phyloP scores from a whole-genome alignment of 257 asterid genomes.

The Gentiana macrophylla region DNA sequence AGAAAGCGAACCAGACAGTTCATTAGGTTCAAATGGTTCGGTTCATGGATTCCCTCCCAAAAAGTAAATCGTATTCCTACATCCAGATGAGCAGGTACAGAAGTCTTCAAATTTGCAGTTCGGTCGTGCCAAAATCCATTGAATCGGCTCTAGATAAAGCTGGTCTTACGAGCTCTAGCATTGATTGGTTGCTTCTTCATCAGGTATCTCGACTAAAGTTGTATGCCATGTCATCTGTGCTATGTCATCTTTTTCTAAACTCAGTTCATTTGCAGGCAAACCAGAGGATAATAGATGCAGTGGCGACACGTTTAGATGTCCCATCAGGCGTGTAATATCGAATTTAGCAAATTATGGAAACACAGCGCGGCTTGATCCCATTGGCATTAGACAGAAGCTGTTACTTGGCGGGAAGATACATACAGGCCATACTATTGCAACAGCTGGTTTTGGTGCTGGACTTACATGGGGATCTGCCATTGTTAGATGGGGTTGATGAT shows the following conservation, averaged over 20 bases:
- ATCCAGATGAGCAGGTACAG: constrained; percentile 96
- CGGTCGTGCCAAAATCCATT: constrained; percentile 93
- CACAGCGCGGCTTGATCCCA: constrained; percentile 92
- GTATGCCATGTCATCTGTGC: too few species aligned
- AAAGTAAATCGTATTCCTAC: constrained; percentile 58
- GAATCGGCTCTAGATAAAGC: constrained; percentile 71
- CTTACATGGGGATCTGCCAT: constrained; percentile 96
- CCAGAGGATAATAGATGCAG: constrained; percentile 85
- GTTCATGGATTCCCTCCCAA: constrained; percentile 48
- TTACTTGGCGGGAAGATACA: constrained; percentile 71
- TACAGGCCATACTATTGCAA: constrained; percentile 69
- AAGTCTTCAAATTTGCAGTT: constrained; percentile 88
- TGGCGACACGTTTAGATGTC: constrained; percentile 60
- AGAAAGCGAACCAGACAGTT: constrained; percentile 35
- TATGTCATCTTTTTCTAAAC: too few species aligned
- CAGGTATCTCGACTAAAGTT: constrained; percentile 46
- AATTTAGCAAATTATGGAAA: constrained; percentile 85
- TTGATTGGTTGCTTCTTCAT: constrained; percentile 93
- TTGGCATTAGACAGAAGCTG: constrained; percentile 94
- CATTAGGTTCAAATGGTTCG: constrained; percentile 59
- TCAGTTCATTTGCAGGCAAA: constrained; percentile 48
- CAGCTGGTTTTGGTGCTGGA: constrained; percentile 98
- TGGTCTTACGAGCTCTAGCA: constrained; percentile 54
- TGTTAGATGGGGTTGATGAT: constrained; percentile 64
- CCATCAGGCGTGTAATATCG: constrained; percentile 74